Conservation (phyloP, 2,329 filamentous ascomycete genomes). For the Pestalotiopsis sp. region DNA sequence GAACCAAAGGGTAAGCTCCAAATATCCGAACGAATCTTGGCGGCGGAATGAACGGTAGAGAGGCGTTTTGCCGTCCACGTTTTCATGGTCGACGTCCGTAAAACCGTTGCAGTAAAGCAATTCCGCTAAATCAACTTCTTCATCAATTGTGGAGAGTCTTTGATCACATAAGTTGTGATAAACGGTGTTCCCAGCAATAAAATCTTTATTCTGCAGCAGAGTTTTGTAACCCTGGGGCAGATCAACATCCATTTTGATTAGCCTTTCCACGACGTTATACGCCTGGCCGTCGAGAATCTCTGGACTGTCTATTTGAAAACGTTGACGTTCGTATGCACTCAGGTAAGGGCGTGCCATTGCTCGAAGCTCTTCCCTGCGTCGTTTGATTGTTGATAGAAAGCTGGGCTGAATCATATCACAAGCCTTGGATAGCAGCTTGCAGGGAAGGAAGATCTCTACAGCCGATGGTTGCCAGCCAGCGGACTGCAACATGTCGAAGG, state of each 20-base stretch:
- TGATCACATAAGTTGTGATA: not conserved
- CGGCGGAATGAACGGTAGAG: not conserved
- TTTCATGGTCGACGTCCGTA: not conserved
- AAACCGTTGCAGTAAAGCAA: not conserved
- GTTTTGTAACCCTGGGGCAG: not conserved
- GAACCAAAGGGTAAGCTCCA: not conserved
- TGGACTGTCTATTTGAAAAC: not conserved
- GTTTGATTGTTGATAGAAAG: not conserved
- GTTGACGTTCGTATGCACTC: not conserved
- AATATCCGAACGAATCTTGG: too few species aligned
- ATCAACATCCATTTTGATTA: not conserved
- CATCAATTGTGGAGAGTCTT: too few species aligned
- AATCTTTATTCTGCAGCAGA: not conserved
- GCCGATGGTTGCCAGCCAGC: not conserved
- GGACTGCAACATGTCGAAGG: not conserved
- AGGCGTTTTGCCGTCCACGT: not conserved
- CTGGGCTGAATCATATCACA: not conserved
- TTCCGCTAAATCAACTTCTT: not conserved
- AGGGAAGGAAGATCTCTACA: not conserved
- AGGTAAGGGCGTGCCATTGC: not conserved
- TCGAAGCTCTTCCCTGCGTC: not conserved
- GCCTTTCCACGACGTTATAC: not conserved
- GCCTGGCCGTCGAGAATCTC: not conserved
- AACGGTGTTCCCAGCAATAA: not conserved
- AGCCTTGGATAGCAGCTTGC: rapidly evolving